Evolutionary conservation across 495 filamentous ascomycete species (phyloP), one percentile per base, ranked within the genome.

Genomic region (Thermothielavioides terrestris): DNA sequence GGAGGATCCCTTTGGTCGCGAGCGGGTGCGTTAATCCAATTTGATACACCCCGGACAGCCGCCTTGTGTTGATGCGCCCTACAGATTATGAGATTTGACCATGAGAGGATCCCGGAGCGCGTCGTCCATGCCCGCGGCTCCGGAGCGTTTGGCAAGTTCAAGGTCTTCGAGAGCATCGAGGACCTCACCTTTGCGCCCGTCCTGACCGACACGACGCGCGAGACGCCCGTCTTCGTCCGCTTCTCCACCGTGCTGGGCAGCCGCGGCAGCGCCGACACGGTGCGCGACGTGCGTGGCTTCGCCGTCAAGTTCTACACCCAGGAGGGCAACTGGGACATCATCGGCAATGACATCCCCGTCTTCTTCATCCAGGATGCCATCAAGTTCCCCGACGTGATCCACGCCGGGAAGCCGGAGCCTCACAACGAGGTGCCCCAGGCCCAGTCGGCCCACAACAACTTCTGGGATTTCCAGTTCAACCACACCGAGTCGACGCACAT

Each of bases 111-210:
- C 44, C 88, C 88, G 3, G 88, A 94, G 67, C 76, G 89, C 43
- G 88, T 94, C 12, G 88, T 95, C 5, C 89, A 95, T 60, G 89
- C 89, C 23, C 84, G 89, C 27, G 89, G 88, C 18, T 70, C 78
- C 12, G 89, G 81, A 31, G 89, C 89, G 15, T 94, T 92, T 57
- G 89, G 89, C 11, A 88, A 77, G 25, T 94, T 94, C 71, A 84
- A 73, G 46, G 68, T 94, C 2, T 74, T 77, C 48, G 75, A 91
- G 65, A 83, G 81, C 54, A 79, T 80, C 34, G 68, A 73, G 37
- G 84, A 91, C 42, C 73, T 91, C 7, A 85, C 84, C 5, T 71
- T 63, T 4, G 89, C 89, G 0, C 78, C 78, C 2, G 73, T 94
- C 10, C 67, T 94, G 20, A 94, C 84, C 1, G 87, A 94, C 52